Conservation (phyloP, 305 asterid species). For the Rubia tinctorum region DNA sequence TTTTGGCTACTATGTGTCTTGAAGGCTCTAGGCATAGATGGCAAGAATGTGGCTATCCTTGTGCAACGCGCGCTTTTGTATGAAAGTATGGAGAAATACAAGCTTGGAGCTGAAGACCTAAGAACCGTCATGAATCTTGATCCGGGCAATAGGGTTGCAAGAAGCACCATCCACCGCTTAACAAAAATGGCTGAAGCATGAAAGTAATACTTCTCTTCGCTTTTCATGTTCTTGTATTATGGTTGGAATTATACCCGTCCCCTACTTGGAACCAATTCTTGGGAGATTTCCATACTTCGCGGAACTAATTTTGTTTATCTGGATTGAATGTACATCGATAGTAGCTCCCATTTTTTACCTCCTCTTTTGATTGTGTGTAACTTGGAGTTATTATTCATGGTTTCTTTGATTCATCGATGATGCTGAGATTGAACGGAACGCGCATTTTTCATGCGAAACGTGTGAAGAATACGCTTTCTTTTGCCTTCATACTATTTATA, state of each 20-base stretch:
- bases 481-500: neutral
- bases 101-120: slow-evolving; percentile 94
- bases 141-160: slow-evolving; percentile 80
- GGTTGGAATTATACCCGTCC: neutral
- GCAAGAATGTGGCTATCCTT: slow-evolving; percentile 51
- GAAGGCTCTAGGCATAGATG: slow-evolving; percentile 71
- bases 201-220: neutral
- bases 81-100: slow-evolving; percentile 96
- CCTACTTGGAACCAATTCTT: slow-evolving; percentile 11
- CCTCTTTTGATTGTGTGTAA: neutral
- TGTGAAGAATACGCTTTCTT: neutral
- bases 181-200: slow-evolving; percentile 61
- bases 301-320: neutral
- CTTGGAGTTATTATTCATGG: neutral
- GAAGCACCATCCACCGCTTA: slow-evolving; percentile 87
- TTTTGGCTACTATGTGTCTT: slow-evolving; percentile 21
- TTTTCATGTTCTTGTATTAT: slow-evolving; percentile 2
- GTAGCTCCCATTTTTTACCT: neutral
- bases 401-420: neutral
- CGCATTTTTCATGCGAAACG: slow-evolving; percentile 3
- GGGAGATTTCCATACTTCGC: neutral
- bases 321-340: neutral
- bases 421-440: neutral
- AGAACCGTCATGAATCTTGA: slow-evolving; percentile 91
- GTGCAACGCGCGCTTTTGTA: slow-evolving; percentile 94